Conservation (phyloP, 768 basidiomycete genomes). For the Chlorophyllum brunneum region DNA sequence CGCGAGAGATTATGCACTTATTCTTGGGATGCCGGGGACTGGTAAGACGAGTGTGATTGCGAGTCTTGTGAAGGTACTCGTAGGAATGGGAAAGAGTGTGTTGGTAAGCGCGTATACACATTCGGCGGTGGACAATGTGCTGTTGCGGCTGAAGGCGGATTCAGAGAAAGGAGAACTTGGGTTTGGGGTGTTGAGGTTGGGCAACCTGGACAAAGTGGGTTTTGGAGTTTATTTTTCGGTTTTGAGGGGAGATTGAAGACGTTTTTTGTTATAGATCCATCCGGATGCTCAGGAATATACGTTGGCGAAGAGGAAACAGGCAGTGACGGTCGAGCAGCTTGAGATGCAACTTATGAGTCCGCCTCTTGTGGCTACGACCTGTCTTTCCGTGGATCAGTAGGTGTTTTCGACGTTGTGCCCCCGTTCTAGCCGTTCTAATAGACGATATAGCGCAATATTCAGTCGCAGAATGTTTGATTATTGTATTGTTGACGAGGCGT, state of each 20-base stretch:
- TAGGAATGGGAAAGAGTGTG: constrained; percentile 80
- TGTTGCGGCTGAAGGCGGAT: constrained; percentile 68
- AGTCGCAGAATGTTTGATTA: constrained; percentile 85
- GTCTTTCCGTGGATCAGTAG: constrained; percentile 90
- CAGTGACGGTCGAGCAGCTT: constrained; percentile 75
- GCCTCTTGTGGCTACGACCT: constrained; percentile 94
- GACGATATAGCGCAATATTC: constrained; percentile 67
- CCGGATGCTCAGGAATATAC: constrained; percentile 74
- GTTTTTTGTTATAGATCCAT: constrained; percentile 57
- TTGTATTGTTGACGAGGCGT: constrained; percentile 98
- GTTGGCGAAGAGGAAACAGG: constrained; percentile 47
- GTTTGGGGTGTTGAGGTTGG: constrained; percentile 78
- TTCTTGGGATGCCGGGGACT: constrained; percentile 98
- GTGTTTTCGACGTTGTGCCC: constrained; percentile 24
- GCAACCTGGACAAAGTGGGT: constrained; percentile 86
- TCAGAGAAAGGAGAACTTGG: constrained; percentile 29
- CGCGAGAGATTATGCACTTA: constrained; percentile 86
- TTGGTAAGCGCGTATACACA: constrained; percentile 93
- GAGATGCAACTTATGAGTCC: constrained; percentile 83
- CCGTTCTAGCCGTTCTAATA: neutral
- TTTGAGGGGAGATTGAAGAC: neutral
- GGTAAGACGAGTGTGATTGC: constrained; percentile 97
- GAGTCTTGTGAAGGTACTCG: constrained; percentile 77
- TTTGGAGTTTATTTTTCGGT: neutral
- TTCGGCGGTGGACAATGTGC: constrained; percentile 96